phyloP scores from a whole-genome alignment of 2,329 filamentous ascomycete genomes.

The Cladophialophora carrionii region DNA sequence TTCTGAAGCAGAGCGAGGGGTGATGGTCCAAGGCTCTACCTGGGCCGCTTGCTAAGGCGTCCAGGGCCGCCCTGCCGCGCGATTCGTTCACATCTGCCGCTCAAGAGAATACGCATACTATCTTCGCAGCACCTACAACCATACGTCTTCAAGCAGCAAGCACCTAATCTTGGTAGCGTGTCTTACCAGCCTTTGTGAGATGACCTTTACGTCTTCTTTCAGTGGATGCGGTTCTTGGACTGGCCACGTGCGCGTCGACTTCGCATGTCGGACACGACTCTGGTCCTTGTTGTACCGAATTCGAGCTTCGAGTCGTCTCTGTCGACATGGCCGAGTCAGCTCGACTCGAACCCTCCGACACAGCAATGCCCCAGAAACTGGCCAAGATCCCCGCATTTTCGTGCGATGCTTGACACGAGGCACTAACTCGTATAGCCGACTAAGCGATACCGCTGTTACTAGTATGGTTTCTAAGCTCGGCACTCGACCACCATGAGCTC shows the following conservation, averaged over 20 bases:
- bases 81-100: background rate
- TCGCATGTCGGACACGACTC: background rate
- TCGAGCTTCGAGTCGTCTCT: background rate
- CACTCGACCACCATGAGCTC: background rate
- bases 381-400: background rate
- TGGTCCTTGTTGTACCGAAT: background rate
- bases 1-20: background rate
- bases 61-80: too few species aligned
- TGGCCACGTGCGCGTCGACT: background rate
- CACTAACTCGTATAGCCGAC: background rate
- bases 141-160: background rate
- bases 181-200: background rate
- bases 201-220: background rate
- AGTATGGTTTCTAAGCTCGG: background rate
- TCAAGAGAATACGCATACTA: background rate
- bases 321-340: conserved; percentile 21
- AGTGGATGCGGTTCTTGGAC: background rate
- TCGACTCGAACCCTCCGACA: conserved; percentile 14
- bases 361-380: background rate
- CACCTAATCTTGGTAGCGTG: background rate
- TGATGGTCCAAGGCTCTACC: background rate
- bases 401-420: background rate
- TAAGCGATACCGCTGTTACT: background rate
- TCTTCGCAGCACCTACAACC: background rate
- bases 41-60: background rate